phyloP scores from a whole-genome alignment of 768 basidiomycete species.

The Suillus placidus region DNA sequence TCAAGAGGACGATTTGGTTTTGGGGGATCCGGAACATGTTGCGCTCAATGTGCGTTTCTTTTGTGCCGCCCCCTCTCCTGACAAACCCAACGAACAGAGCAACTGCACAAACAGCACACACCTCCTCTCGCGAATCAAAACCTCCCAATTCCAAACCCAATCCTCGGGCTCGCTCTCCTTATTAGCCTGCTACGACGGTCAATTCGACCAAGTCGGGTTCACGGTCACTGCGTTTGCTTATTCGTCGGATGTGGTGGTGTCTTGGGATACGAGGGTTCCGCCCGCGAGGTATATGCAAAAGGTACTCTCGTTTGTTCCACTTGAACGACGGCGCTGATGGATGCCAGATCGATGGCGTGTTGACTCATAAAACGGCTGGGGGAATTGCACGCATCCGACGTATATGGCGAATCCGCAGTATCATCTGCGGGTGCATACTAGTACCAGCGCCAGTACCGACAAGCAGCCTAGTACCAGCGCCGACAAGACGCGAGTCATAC shows the following conservation, averaged over 20 bases:
- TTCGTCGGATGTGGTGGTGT: conserved; percentile 31
- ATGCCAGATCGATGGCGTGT: conserved; percentile 56
- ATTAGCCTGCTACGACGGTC: conserved; percentile 71
- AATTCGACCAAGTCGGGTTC: conserved; percentile 61
- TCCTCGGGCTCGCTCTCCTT: conserved; percentile 49
- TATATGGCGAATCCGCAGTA: conserved; percentile 95
- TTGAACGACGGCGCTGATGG: neutral
- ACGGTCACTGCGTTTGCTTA: conserved; percentile 60
- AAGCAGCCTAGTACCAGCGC: neutral
- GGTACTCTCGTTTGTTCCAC: conserved; percentile 18
- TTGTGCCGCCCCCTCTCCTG: neutral
- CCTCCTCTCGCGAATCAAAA: conserved; percentile 32
- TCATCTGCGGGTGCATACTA: conserved; percentile 57
- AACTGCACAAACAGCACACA: conserved; percentile 47
- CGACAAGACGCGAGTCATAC: conserved; percentile 42
- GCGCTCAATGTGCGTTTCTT: conserved; percentile 39
- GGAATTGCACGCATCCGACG: conserved; percentile 76
- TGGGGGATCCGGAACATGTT: conserved; percentile 34
- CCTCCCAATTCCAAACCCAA: neutral
- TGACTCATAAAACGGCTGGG: conserved; percentile 76
- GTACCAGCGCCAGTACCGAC: conserved; percentile 8
- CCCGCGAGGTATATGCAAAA: conserved; percentile 44
- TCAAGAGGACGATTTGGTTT: conserved; percentile 42
- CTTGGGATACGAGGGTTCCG: conserved; percentile 50
- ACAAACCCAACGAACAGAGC: conserved; percentile 31